Percentiles rank a stretch among this genome's conserved stretches.
Evolutionary conservation across 2,329 filamentous ascomycete species (phyloP).

Genomic region (Fusarium sp.): DNA sequence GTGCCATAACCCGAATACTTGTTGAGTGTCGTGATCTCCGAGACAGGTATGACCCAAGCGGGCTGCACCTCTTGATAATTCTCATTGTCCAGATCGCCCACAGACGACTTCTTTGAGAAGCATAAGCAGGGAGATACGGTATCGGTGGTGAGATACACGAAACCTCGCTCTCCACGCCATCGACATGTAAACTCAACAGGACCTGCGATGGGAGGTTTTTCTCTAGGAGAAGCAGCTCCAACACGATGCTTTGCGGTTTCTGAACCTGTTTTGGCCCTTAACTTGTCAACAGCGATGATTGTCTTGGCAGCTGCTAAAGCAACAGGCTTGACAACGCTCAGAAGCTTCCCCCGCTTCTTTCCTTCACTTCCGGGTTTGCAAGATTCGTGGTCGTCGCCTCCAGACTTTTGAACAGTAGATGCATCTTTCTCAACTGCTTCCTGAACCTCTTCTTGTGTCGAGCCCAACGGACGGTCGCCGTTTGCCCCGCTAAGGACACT

Average conservation of each 20-base stretch:
- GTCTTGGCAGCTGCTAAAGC: slow-evolving; percentile 78
- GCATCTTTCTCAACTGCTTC: slow-evolving; percentile 65
- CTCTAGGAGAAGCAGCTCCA: not conserved
- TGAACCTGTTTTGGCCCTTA: slow-evolving; percentile 72
- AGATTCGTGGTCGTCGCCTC: slow-evolving; percentile 62
- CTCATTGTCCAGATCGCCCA: accelerated
- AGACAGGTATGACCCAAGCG: slow-evolving; percentile 76
- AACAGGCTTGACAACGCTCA: slow-evolving; percentile 75
- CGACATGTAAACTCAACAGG: slow-evolving; percentile 81
- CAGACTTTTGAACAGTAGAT: slow-evolving; percentile 50
- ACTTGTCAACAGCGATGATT: slow-evolving; percentile 76
- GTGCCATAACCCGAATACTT: slow-evolving; percentile 84
- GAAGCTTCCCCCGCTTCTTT: slow-evolving; percentile 58
- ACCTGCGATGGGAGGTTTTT: slow-evolving; percentile 56
- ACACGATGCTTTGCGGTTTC: slow-evolving; percentile 77
- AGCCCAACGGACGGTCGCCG: slow-evolving; percentile 32
- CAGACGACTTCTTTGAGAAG: slow-evolving; percentile 5
- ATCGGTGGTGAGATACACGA: slow-evolving; percentile 26
- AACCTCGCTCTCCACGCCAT: slow-evolving; percentile 76
- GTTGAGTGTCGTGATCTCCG: slow-evolving; percentile 78
- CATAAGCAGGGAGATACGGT: not conserved
- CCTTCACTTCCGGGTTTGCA: slow-evolving; percentile 61
- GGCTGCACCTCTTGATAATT: slow-evolving; percentile 63
- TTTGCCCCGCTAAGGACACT: slow-evolving; percentile 58
- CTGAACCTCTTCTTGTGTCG: slow-evolving; percentile 68